These are phyloP conservation scores for Scedosporium apiospermum DNA, from an alignment of 2,329 filamentous ascomycete genomes.

Conservation along the genomic window DNA sequence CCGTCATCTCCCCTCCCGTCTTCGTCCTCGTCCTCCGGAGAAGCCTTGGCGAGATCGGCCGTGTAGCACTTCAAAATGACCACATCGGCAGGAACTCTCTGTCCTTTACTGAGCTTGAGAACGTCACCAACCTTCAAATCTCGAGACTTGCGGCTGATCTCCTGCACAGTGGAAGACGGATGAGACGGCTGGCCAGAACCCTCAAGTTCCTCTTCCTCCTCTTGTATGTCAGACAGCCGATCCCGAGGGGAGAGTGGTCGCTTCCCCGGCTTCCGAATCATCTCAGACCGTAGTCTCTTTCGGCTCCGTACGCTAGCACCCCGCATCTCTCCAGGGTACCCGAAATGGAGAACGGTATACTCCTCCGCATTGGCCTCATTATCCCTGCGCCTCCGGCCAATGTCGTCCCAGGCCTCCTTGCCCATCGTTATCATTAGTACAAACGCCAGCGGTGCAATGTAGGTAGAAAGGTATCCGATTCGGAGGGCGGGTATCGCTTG, in stretches of 20 bases:
- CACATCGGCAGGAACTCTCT: conserved; percentile 89
- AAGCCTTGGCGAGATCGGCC: conserved; percentile 35
- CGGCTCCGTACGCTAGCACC: conserved; percentile 34
- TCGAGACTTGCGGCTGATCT: conserved; percentile 71
- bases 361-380: conserved; percentile 89
- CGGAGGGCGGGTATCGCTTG: conserved; percentile 83
- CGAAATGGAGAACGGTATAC: conserved; percentile 69
- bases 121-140: conserved; percentile 93
- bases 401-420: conserved; percentile 93
- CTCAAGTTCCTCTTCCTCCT: conserved; percentile 53
- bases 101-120: conserved; percentile 84
- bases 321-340: conserved; percentile 35
- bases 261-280: conserved; percentile 3
- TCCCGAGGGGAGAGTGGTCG: conserved; percentile 14
- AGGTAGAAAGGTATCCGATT: conserved; percentile 91
- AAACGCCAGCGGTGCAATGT: conserved; percentile 84
- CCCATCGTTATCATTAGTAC: conserved; percentile 87
- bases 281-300: conserved; percentile 3
- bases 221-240: conserved; percentile 53
- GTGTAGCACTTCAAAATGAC: conserved; percentile 78
- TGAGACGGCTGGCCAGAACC: conserved; percentile 24
- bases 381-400: conserved; percentile 75
- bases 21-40: conserved; percentile 18
- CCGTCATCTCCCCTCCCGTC: conserved; percentile 26
- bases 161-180: conserved; percentile 45